These are phyloP conservation scores for Arachnomyces sp. DNA, from an alignment of 2,329 filamentous ascomycete genomes.

Conservation along the genomic window DNA sequence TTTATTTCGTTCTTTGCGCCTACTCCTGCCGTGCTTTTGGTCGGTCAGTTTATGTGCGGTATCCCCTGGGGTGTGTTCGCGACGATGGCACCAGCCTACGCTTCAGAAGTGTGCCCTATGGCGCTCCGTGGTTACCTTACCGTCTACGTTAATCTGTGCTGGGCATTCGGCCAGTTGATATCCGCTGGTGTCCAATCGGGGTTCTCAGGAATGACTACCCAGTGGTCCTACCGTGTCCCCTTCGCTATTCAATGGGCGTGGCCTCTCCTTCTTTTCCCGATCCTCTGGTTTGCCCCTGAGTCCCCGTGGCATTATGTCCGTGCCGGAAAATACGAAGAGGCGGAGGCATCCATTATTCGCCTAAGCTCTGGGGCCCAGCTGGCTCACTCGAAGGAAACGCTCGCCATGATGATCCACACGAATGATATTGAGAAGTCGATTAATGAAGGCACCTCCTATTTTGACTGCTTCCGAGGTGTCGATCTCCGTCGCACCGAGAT, in stretches of 20 bases:
- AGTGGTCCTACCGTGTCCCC: slow-evolving; percentile 47
- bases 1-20: slow-evolving; percentile 45
- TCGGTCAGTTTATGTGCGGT: slow-evolving; percentile 44
- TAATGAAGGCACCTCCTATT: slow-evolving; percentile 21
- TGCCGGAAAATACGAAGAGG: slow-evolving; percentile 14
- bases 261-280: slow-evolving; percentile 16
- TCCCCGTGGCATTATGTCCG: slow-evolving; percentile 21
- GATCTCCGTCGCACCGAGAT: slow-evolving; percentile 35
- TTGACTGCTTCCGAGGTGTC: slow-evolving; percentile 25
- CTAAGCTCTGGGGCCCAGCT: slow-evolving; percentile 36
- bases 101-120: slow-evolving; percentile 41
- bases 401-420: slow-evolving; percentile 33
- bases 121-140: slow-evolving; percentile 38
- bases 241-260: slow-evolving; percentile 40
- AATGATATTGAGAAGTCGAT: slow-evolving; percentile 22
- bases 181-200: slow-evolving; percentile 44
- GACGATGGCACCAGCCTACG: slow-evolving; percentile 40
- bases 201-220: slow-evolving; percentile 38
- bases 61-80: slow-evolving; percentile 47
- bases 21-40: slow-evolving; percentile 40
- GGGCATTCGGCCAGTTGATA: slow-evolving; percentile 43
- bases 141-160: slow-evolving; percentile 41
- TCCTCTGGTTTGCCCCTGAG: slow-evolving; percentile 18
- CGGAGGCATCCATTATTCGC: slow-evolving; percentile 16
- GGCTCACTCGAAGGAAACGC: slow-evolving; percentile 39